Percentiles rank a stretch among this genome's conserved stretches.
phyloP scores from a whole-genome alignment of 306 rosid species.

The Corylus americana region DNA sequence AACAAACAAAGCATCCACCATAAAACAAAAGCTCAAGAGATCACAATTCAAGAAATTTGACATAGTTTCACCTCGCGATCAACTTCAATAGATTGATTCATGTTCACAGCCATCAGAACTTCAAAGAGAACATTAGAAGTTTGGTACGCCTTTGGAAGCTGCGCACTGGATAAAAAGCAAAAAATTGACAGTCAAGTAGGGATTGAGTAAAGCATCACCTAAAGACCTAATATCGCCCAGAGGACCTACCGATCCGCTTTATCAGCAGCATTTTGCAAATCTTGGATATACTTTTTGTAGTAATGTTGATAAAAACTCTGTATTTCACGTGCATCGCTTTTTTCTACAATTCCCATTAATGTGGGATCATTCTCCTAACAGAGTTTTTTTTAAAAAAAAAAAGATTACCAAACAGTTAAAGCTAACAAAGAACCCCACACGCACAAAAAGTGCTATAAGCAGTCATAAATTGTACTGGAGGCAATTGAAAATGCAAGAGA shows the following conservation, averaged over 20 bases:
- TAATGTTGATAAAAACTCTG: constrained; percentile 93
- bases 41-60: neutral
- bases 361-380: constrained; percentile 94
- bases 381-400: neutral
- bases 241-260: constrained; percentile 87
- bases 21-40: neutral
- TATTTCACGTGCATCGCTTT: constrained; percentile 99
- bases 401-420: constrained; percentile 14
- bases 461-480: constrained; percentile 6
- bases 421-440: constrained; percentile 2
- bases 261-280: constrained; percentile 87
- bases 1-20: neutral
- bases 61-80: constrained; percentile 73
- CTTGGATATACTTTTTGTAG: constrained; percentile 95
- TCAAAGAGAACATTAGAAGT: constrained; percentile 98
- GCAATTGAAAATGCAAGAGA: constrained; percentile 4
- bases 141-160: constrained; percentile 95
- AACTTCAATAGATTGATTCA: constrained; percentile 94
- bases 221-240: constrained; percentile 4
- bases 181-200: constrained; percentile 18
- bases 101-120: constrained; percentile 92
- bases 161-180: constrained; percentile 58
- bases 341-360: constrained; percentile 84
- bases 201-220: constrained; percentile 18
- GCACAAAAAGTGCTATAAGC: neutral